Conservation (phyloP, 192 early-diverging fungal genomes). For the Coemansia sp. region DNA sequence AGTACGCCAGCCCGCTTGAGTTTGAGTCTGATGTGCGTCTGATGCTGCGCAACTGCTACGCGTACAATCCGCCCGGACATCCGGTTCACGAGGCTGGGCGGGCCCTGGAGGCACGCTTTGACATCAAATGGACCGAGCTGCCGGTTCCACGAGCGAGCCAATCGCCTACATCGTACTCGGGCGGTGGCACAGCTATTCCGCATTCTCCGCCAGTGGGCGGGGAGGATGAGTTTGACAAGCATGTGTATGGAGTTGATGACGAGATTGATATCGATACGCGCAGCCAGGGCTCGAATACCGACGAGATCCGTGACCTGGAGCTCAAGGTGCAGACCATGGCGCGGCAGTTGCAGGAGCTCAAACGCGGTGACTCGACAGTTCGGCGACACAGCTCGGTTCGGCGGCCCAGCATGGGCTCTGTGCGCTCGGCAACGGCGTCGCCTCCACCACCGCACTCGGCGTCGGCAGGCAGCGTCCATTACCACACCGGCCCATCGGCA, state of each 20-base stretch:
- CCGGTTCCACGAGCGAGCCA: constrained; percentile 32
- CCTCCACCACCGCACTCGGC: constrained; percentile 40
- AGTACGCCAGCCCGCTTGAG: constrained; percentile 62
- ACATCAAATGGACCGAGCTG: constrained; percentile 68
- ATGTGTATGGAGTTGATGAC: constrained; percentile 41
- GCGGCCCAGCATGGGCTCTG: constrained; percentile 49
- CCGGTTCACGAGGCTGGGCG: constrained; percentile 70
- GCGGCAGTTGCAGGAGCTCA: constrained; percentile 51
- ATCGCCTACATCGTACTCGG: constrained; percentile 25
- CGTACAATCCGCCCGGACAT: constrained; percentile 69
- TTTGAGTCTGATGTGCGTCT: constrained; percentile 76
- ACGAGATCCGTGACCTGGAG: constrained; percentile 52
- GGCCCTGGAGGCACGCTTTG: constrained; percentile 73
- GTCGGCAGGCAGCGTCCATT: constrained; percentile 20
- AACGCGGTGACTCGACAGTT: constrained; percentile 21
- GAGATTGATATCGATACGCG: constrained; percentile 43
- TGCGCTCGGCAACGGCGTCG: constrained; percentile 41
- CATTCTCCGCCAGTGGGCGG: constrained; percentile 47
- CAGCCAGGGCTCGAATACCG: constrained; percentile 31
- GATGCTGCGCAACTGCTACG: constrained; percentile 84
- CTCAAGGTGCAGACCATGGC: constrained; percentile 50
- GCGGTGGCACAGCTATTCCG: constrained; percentile 35
- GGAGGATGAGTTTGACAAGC: constrained; percentile 52
- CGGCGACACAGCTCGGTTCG: constrained; percentile 44
- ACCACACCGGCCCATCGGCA: constrained; percentile 14